These are phyloP conservation scores for Lepidium africanum DNA, from an alignment of 345 rosid genomes.

Conservation along the genomic window DNA sequence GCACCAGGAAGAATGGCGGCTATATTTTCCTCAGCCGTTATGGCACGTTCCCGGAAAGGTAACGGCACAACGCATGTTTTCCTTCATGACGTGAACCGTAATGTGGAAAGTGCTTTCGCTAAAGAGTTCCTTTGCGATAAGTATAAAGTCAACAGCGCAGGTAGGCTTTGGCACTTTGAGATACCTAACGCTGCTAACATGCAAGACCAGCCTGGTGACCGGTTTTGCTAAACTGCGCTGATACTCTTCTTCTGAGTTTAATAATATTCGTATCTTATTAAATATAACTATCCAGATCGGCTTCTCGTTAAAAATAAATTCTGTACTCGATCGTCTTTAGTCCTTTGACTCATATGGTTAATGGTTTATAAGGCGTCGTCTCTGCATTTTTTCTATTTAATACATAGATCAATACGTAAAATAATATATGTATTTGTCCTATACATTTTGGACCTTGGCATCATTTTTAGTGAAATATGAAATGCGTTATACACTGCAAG, in stretches of 20 bases:
- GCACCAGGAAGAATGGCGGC: slow-evolving; percentile 85
- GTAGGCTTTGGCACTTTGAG: slow-evolving; percentile 69
- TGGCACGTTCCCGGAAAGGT: slow-evolving; percentile 67
- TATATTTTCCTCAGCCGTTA: slow-evolving; percentile 71
- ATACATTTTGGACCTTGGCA: background rate
- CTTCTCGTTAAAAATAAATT: background rate
- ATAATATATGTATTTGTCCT: background rate
- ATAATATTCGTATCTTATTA: background rate
- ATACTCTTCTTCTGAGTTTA: background rate
- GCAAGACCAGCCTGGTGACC: slow-evolving; percentile 25
- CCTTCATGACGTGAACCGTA: slow-evolving; percentile 63
- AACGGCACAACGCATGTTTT: slow-evolving; percentile 64
- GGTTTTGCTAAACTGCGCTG: slow-evolving; percentile 44
- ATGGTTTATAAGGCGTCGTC: background rate
- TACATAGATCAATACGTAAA: background rate
- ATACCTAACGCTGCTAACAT: slow-evolving; percentile 48
- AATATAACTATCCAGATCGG: background rate
- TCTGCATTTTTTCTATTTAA: background rate
- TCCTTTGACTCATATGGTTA: background rate
- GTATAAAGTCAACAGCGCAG: slow-evolving; percentile 38
- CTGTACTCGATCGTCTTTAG: background rate
- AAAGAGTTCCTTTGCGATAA: slow-evolving; percentile 58
- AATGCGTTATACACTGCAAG: background rate
- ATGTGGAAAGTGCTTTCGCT: slow-evolving; percentile 58
- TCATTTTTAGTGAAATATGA: background rate